Conservation (phyloP, 192 early-diverging fungal genomes). For the Umbelopsis ramanniana region DNA sequence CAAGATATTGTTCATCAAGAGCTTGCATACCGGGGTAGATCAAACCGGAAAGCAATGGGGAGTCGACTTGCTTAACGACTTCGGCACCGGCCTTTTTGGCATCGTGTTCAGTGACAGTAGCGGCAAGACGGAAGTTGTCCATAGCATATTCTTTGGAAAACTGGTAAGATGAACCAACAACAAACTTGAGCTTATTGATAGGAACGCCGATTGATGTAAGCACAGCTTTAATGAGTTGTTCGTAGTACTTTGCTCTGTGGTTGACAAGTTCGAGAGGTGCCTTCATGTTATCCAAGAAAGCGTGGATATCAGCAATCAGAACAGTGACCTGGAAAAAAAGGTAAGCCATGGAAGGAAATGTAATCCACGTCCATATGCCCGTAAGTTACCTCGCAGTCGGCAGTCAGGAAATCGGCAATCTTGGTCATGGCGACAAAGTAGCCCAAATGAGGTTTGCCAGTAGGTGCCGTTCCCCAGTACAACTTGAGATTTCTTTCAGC, state of each 20-base stretch:
- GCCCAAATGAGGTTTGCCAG: conserved; percentile 94
- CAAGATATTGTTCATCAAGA: conserved; percentile 96
- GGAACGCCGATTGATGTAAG: conserved; percentile 94
- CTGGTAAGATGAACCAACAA: conserved; percentile 89
- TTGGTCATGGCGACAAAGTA: conserved; percentile 99
- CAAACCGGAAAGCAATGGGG: conserved; percentile 88
- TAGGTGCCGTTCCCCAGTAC: conserved; percentile 99
- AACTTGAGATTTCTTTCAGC: conserved; percentile 87
- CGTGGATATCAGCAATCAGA: conserved; percentile 95
- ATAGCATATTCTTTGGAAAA: conserved; percentile 87
- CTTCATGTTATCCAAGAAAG: conserved; percentile 98
- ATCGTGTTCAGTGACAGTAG: conserved; percentile 90
- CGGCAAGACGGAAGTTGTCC: conserved; percentile 87
- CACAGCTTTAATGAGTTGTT: conserved; percentile 86
- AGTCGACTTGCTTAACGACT: conserved; percentile 95
- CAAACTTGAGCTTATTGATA: conserved; percentile 90
- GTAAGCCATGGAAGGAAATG: neutral
- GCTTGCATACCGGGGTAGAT: conserved; percentile 98
- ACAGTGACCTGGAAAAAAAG: conserved; percentile 70
- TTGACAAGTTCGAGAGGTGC: conserved; percentile 91
- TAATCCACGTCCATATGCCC: no score
- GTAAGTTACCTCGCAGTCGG: conserved; percentile 77
- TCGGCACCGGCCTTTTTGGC: conserved; percentile 98
- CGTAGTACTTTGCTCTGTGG: conserved; percentile 92
- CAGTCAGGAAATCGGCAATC: conserved; percentile 94